Percentiles rank a stretch among this genome's conserved stretches.
Evolutionary conservation across 139 green algal species (phyloP).

Genomic region (Chlorella sorokiniana): DNA sequence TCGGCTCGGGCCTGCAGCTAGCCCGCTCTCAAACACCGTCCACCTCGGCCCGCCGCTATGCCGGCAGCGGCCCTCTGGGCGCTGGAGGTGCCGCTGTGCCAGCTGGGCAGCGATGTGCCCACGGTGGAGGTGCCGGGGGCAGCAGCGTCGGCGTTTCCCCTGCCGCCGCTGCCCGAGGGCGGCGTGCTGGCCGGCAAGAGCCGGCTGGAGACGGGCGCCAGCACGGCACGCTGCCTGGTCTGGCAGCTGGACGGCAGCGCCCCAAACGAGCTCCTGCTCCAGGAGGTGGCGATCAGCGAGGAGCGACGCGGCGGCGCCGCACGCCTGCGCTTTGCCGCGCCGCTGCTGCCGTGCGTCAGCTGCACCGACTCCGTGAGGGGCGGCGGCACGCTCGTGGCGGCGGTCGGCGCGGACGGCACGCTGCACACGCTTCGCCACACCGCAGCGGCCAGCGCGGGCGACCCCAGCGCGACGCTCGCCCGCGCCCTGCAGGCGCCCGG

Average conservation of each 20-base stretch:
- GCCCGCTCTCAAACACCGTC: too few relatives aligned
- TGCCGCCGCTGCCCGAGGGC: background rate
- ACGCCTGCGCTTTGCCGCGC: constrained; percentile 12
- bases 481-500: background rate
- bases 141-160: background rate
- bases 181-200: background rate
- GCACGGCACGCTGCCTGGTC: background rate
- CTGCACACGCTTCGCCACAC: constrained; percentile 17
- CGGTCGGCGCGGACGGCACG: constrained; percentile 27
- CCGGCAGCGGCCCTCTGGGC: background rate
- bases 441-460: background rate
- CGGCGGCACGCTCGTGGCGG: constrained; percentile 2
- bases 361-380: background rate
- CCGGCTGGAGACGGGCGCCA: background rate
- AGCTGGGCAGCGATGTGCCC: background rate
- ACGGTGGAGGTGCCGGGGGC: background rate
- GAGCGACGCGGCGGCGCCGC: background rate
- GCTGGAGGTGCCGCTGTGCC: constrained; percentile 10
- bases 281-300: constrained; percentile 13
- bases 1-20: too few relatives aligned
- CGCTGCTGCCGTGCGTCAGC: constrained; percentile 28
- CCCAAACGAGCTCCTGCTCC: constrained; percentile 7
- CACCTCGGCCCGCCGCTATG: background rate
- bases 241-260: constrained; percentile 24
- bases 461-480: background rate